Evolutionary conservation across 2,329 filamentous ascomycete genomes (phyloP).

Genomic region (Zarea fungicola): DNA sequence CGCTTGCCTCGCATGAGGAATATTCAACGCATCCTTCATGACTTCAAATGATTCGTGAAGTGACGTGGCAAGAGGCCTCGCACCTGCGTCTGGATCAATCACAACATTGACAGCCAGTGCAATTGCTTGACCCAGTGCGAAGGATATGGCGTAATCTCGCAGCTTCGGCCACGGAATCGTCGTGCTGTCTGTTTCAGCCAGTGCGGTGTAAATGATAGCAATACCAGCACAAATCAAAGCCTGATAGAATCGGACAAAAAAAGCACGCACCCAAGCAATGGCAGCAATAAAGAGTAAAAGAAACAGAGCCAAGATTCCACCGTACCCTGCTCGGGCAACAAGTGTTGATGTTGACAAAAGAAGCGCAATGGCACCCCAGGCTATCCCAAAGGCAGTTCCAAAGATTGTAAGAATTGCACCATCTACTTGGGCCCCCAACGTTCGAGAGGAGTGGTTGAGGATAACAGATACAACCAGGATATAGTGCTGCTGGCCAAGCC

Average conservation of each 20-base stretch:
- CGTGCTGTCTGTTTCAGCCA: constrained; percentile 42
- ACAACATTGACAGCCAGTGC: constrained; percentile 42
- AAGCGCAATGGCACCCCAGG: constrained; percentile 50
- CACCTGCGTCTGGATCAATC: constrained; percentile 51
- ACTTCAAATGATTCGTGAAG: constrained; percentile 42
- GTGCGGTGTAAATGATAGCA: constrained; percentile 47
- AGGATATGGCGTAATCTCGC: constrained; percentile 49
- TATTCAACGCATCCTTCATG: constrained; percentile 36
- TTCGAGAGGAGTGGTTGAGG: constrained; percentile 52
- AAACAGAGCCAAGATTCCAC: constrained; percentile 51
- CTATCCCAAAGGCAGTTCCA: constrained; percentile 48
- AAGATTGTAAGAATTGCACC: constrained; percentile 48
- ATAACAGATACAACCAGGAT: constrained; percentile 53
- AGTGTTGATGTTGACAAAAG: constrained; percentile 47
- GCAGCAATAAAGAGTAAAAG: constrained; percentile 47
- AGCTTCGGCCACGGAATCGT: constrained; percentile 45
- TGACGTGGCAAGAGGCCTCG: constrained; percentile 43
- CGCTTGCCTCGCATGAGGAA: constrained; percentile 25
- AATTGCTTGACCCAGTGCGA: constrained; percentile 50
- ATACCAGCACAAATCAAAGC: constrained; percentile 50
- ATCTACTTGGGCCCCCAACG: constrained; percentile 53
- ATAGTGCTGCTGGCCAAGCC: constrained; percentile 50
- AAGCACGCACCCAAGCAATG: constrained; percentile 49
- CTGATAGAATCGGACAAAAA: constrained; percentile 53
- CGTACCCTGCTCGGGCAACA: constrained; percentile 42